Conservation (phyloP, 495 filamentous ascomycete genomes). For the Aspergillus sparsus region DNA sequence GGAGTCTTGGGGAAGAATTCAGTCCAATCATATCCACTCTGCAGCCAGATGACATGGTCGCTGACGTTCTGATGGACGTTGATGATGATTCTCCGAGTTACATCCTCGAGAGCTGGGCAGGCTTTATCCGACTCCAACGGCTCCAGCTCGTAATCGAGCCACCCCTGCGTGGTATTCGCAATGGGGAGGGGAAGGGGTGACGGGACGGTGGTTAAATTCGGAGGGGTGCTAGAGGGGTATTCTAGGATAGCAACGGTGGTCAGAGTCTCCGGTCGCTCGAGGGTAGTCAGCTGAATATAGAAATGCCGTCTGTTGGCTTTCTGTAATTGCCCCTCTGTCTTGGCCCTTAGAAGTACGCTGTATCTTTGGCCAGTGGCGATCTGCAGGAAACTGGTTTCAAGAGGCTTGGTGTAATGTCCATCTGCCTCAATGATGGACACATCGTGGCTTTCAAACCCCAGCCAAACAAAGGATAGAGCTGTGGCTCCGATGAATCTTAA, state of each 20-base stretch:
- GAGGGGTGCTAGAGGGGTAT: constrained; percentile 34
- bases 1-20: constrained; percentile 44
- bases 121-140: constrained; percentile 34
- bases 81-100: constrained; percentile 54
- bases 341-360: constrained; percentile 51
- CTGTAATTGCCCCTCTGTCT: constrained; percentile 35
- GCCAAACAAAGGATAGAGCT: constrained; percentile 50
- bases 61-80: constrained; percentile 46
- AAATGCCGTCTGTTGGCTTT: constrained; percentile 38
- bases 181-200: constrained; percentile 38
- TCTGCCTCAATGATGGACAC: constrained; percentile 58
- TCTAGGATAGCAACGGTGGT: constrained; percentile 55
- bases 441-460: constrained; percentile 54
- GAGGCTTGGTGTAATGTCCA: constrained; percentile 55
- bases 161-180: constrained; percentile 38
- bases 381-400: constrained; percentile 50
- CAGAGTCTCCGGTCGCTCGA: constrained; percentile 44
- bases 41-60: constrained; percentile 41
- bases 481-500: constrained; percentile 56
- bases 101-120: constrained; percentile 53
- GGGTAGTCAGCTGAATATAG: constrained; percentile 56
- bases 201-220: constrained; percentile 26
- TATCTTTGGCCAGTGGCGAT: constrained; percentile 58
- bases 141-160: constrained; percentile 57
- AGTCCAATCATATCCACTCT: constrained; percentile 53